phyloP scores from a whole-genome alignment of 148 eudicot species.

The Silene conica region DNA sequence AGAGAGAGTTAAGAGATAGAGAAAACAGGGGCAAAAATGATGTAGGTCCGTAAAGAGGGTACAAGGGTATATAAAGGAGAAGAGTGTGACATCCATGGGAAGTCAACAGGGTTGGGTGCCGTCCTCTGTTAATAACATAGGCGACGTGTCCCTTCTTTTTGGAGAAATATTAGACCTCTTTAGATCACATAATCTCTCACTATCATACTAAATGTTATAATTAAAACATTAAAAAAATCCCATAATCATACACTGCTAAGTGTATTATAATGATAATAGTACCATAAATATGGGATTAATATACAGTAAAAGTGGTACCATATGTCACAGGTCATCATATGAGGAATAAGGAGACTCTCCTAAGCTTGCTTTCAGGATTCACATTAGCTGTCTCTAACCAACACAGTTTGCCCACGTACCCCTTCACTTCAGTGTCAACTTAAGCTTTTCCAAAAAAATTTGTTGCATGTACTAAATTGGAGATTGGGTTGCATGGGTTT shows the following conservation, averaged over 20 bases:
- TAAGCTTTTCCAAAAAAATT: constrained; percentile 4
- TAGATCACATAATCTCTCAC: constrained; percentile 19
- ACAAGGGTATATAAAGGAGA: constrained; percentile 27
- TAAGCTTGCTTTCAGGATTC: constrained; percentile 33
- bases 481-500: not conserved
- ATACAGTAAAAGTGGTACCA: not conserved
- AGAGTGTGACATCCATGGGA: constrained; percentile 26
- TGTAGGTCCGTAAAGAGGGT: constrained; percentile 21
- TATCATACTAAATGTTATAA: constrained; percentile 10
- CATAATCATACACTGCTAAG: constrained; percentile 1
- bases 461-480: not conserved
- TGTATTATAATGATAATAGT: not conserved
- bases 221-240: not conserved
- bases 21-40: not conserved
- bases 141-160: constrained; percentile 74
- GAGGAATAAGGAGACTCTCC: constrained; percentile 18
- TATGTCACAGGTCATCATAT: constrained; percentile 15
- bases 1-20: not conserved
- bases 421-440: constrained; percentile 29
- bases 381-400: constrained; percentile 50
- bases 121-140: constrained; percentile 57
- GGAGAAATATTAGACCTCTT: constrained; percentile 23
- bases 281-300: constrained; percentile 7
- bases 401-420: constrained; percentile 32
- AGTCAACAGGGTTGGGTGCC: constrained; percentile 89